phyloP scores from a whole-genome alignment of 2,329 filamentous ascomycete species.

The Colletotrichum euphorbiae region DNA sequence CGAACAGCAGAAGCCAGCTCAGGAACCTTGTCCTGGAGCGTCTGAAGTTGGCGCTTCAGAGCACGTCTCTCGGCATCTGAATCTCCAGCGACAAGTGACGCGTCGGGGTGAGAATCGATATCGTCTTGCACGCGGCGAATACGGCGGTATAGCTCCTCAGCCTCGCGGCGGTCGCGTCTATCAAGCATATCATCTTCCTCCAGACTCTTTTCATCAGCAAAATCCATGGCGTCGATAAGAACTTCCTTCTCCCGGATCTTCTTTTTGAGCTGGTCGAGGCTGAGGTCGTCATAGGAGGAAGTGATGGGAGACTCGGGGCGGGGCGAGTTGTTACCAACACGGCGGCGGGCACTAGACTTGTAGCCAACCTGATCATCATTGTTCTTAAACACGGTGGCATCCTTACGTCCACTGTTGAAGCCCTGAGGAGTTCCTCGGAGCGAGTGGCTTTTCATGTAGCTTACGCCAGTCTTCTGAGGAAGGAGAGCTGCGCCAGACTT shows the following conservation, averaged over 20 bases:
- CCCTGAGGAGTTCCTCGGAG: conserved; percentile 76
- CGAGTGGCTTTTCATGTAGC: conserved; percentile 95
- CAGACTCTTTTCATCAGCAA: conserved; percentile 87
- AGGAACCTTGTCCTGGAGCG: conserved; percentile 88
- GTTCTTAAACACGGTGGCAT: conserved; percentile 96
- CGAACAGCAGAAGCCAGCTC: conserved; percentile 93
- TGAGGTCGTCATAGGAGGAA: conserved; percentile 82
- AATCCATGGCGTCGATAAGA: conserved; percentile 94
- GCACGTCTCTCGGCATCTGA: conserved; percentile 89
- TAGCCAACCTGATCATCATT: conserved; percentile 95
- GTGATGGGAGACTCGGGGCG: conserved; percentile 80
- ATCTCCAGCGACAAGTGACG: conserved; percentile 75
- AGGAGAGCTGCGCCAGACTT: conserved; percentile 89
- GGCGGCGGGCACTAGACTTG: conserved; percentile 90
- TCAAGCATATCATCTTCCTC: conserved; percentile 96
- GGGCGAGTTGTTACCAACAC: conserved; percentile 81
- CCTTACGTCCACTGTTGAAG: conserved; percentile 77
- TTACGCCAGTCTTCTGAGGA: conserved; percentile 97
- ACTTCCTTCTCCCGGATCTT: conserved; percentile 95
- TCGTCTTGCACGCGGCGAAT: conserved; percentile 94
- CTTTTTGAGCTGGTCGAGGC: conserved; percentile 89
- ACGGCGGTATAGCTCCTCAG: conserved; percentile 92
- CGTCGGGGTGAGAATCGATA: conserved; percentile 90
- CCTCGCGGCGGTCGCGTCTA: conserved; percentile 88
- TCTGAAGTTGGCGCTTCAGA: conserved; percentile 89